A percentile compares a stretch with the other conserved stretches of the same genome.
Evolutionary conservation across 352 stramenopile genomes (phyloP).

Genomic region (Phytophthora chlamydospora): DNA sequence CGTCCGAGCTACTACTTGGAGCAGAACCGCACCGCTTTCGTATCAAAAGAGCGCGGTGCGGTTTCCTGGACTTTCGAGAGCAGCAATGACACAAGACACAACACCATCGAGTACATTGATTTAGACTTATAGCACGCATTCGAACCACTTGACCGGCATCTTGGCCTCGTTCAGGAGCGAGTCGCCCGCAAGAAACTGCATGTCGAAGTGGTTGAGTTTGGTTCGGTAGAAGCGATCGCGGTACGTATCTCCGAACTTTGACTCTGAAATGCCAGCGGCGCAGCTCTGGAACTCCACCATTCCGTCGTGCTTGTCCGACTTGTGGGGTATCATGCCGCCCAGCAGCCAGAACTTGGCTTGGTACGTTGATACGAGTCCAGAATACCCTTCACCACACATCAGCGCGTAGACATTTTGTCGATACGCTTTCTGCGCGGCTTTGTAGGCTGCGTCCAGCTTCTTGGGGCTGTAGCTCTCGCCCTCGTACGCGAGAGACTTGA

Average conservation of each 20-base stretch:
- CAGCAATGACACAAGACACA: too few species aligned
- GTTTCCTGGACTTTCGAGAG: too few species aligned
- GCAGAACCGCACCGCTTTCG: too few species aligned
- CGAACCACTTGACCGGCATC: slow-evolving; percentile 67
- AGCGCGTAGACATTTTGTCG: slow-evolving; percentile 19
- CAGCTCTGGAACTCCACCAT: slow-evolving; percentile 37
- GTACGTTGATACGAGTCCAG: slow-evolving; percentile 35
- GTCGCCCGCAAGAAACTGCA: slow-evolving; percentile 53
- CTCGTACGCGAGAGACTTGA: slow-evolving; percentile 32
- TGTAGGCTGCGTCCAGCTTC: slow-evolving; percentile 16
- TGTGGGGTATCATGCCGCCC: slow-evolving; percentile 25
- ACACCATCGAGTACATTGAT: too few species aligned
- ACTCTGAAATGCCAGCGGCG: slow-evolving; percentile 27
- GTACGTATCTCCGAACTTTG: slow-evolving; percentile 48
- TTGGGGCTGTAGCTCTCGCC: slow-evolving; percentile 9
- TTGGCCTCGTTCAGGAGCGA: slow-evolving; percentile 42
- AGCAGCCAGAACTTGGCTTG: slow-evolving; percentile 25
- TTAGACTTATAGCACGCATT: slow-evolving; percentile 48
- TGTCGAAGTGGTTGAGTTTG: slow-evolving; percentile 63
- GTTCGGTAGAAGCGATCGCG: slow-evolving; percentile 48
- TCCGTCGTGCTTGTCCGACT: slow-evolving; percentile 33
- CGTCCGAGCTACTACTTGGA: too few species aligned
- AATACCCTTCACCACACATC: slow-evolving; percentile 30
- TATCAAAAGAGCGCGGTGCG: too few species aligned
- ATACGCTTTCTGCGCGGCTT: slow-evolving; percentile 22